Percentiles rank a stretch among this genome's conserved stretches.
phyloP scores from a whole-genome alignment of 2,329 filamentous ascomycete species.

The Cyphellophora europaea region DNA sequence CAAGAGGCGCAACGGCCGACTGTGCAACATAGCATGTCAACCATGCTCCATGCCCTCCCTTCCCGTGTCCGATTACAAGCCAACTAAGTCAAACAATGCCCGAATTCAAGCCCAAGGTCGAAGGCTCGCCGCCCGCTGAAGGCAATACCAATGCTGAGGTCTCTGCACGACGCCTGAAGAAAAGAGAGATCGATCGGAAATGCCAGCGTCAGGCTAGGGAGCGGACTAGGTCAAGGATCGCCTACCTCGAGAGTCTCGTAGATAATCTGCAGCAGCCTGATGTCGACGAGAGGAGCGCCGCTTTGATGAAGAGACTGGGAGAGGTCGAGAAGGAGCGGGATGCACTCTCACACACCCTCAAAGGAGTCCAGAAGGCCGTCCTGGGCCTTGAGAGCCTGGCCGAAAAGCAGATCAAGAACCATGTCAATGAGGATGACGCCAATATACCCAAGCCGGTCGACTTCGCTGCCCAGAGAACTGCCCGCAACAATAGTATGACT shows the following conservation, averaged over 20 bases:
- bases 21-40: too few relatives aligned
- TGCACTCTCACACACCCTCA: conserved; percentile 14
- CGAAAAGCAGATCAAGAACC: not conserved
- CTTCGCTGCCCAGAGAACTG: not conserved
- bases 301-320: conserved; percentile 15
- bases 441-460: too few relatives aligned
- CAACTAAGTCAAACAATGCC: too few relatives aligned
- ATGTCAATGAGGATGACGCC: not conserved
- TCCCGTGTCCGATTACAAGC: too few relatives aligned
- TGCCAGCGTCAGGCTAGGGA: conserved; percentile 19
- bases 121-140: not conserved
- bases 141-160: conserved; percentile 3
- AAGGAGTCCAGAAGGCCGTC: conserved; percentile 18
- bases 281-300: conserved; percentile 14
- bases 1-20: too few relatives aligned
- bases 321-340: conserved; percentile 17
- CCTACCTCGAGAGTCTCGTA: conserved; percentile 18
- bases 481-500: not conserved
- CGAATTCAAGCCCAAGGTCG: not conserved
- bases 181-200: conserved; percentile 18
- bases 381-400: conserved; percentile 2
- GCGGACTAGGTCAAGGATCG: conserved; percentile 18
- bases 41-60: too few relatives aligned
- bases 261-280: conserved; percentile 17
- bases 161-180: conserved; percentile 17